Base-by-base conservation (phyloP, 768 basidiomycete genomes). In the Leucogyrophana mollusca region DNA sequence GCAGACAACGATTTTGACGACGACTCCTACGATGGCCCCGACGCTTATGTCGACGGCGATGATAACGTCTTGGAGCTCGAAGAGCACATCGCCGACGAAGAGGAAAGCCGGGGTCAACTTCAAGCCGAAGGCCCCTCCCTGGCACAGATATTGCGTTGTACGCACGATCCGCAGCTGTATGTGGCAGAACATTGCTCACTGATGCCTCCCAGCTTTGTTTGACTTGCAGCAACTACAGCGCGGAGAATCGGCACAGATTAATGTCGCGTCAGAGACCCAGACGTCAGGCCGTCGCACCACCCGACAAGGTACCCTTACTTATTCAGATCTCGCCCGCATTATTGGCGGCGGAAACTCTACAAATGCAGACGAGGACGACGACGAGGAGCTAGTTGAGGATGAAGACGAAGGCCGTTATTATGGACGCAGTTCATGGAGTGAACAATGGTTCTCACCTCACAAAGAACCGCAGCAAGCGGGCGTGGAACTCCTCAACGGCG, bases 391-490 rank as follows among this genome's bases (percentile, higher is more conserved):
- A 7, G 27, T 7, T 13, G 63, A 70, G 13, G 60, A 67, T 16
- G 67, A 70, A 14, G 67, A 69, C 4, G 57, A 63, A 13, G 62
- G 65, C 3, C 38, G 23, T 14, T n/a, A 45, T 33, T 24, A 41
- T 51, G 34, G 70, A 65, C 66, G 65, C 56, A 55, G 62, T 58
- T 52, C 60, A 56, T 51, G 60, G 62, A 37, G 59, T 52, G 40
- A 40, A 25, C 24, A 56, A 50, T 74, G 68, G 69, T 73, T 64
- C 46, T 58, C 64, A 23, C 51, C 66, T 35, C 71, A 76, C 18
- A 79, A 64, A 16, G 76, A 84, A 47, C 86, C 90, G 5, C 78
- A 85, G 61, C 55, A 77, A 41, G 73, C 68, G 24, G 92, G 92
- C 2, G 56, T 82, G 13, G 71, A 78, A 34, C 72, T 95, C 10